Evolutionary conservation across 2,329 filamentous ascomycete genomes (phyloP).

Genomic region (Huntiella savannae): DNA sequence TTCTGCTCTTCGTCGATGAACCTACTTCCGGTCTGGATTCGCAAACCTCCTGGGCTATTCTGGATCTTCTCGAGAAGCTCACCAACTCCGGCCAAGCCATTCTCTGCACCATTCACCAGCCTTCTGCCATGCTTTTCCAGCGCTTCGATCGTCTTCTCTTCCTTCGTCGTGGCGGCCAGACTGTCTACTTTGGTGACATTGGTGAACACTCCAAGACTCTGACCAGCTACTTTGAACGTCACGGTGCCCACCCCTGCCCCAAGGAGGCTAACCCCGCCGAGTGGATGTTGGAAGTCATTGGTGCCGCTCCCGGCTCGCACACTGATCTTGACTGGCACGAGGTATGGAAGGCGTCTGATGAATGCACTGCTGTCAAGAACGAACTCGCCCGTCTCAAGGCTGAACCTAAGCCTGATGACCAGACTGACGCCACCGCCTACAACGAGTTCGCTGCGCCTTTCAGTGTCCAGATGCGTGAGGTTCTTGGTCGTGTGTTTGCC

Average conservation of each 20-base stretch:
- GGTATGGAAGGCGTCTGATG: conserved; percentile 39
- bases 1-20: conserved; percentile 85
- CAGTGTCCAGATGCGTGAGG: conserved; percentile 43
- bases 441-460: conserved; percentile 71
- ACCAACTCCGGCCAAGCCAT: conserved; percentile 80
- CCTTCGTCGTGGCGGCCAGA: conserved; percentile 54
- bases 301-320: conserved; percentile 43
- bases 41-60: conserved; percentile 85
- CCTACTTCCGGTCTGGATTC: conserved; percentile 86
- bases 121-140: conserved; percentile 88
- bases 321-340: conserved; percentile 48
- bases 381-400: conserved; percentile 40
- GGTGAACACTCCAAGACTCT: conserved; percentile 50
- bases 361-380: conserved; percentile 33
- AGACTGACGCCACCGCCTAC: conserved; percentile 28
- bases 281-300: conserved; percentile 51
- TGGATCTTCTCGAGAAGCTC: conserved; percentile 72
- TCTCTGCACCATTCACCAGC: conserved; percentile 94
- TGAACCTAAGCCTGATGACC: conserved; percentile 20
- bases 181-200: conserved; percentile 67
- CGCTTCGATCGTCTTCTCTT: conserved; percentile 71
- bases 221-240: conserved; percentile 57
- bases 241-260: conserved; percentile 47
- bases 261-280: conserved; percentile 60
- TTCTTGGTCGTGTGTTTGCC: conserved; percentile 59